Evolutionary conservation across 352 stramenopile genomes (phyloP).

Genomic region (Halophytophthora batemanensis): DNA sequence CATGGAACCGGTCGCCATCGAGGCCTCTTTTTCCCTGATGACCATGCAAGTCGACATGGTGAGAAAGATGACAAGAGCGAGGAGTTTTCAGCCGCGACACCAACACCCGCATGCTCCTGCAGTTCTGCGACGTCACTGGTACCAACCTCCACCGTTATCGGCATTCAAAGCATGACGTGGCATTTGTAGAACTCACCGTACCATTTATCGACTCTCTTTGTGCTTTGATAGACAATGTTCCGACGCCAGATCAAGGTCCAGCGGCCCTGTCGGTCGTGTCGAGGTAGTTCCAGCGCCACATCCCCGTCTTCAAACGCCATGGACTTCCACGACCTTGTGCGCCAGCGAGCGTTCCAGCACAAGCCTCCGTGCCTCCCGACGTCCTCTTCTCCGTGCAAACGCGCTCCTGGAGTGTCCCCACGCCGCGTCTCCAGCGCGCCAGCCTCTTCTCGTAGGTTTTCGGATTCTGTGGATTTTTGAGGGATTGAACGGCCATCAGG

Average conservation of each 20-base stretch:
- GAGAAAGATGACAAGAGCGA: constrained; percentile 6
- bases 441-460: constrained; percentile 23
- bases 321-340: constrained; percentile 44
- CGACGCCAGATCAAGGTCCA: constrained; percentile 20
- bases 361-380: constrained; percentile 31
- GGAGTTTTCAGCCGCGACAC: constrained; percentile 4
- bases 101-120: constrained; percentile 13
- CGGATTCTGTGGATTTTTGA: background rate
- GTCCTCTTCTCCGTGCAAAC: constrained; percentile 20
- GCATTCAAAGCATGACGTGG: background rate
- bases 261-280: constrained; percentile 18
- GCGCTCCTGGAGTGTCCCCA: constrained; percentile 14
- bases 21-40: background rate
- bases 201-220: background rate
- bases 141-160: background rate
- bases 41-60: background rate
- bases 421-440: constrained; percentile 24
- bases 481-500: background rate
- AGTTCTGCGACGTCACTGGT: constrained; percentile 21
- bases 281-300: background rate
- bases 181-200: background rate
- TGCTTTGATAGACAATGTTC: constrained; percentile 15
- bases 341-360: constrained; percentile 59
- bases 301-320: constrained; percentile 3
- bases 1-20: background rate